Conservation (phyloP, 2,329 filamentous ascomycete genomes). For the Hypoxylon sp. region DNA sequence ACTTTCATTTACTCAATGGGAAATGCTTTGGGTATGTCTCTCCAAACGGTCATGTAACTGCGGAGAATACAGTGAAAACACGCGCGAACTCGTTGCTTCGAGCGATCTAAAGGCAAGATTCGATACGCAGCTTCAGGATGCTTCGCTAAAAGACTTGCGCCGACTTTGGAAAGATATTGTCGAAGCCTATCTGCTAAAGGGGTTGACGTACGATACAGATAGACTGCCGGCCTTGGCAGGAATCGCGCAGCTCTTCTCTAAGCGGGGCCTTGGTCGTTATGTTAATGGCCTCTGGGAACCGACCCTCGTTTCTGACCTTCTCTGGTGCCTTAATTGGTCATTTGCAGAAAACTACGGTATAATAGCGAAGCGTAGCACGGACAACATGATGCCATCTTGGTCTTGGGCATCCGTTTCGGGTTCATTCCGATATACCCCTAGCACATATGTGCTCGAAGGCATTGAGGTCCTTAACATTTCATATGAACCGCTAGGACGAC, state of each 20-base stretch:
- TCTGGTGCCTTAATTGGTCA: slow-evolving; percentile 29
- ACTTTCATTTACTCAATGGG: slow-evolving; percentile 43
- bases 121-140: slow-evolving; percentile 22
- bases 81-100: slow-evolving; percentile 31
- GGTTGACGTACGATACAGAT: slow-evolving; percentile 38
- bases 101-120: slow-evolving; percentile 42
- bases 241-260: slow-evolving; percentile 37
- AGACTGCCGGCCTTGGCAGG: slow-evolving; percentile 42
- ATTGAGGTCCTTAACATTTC: slow-evolving; percentile 29
- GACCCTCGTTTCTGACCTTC: slow-evolving; percentile 36
- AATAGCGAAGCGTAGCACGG: slow-evolving; percentile 25
- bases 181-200: slow-evolving; percentile 33
- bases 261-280: slow-evolving; percentile 35
- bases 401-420: slow-evolving; percentile 44
- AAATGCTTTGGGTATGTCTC: slow-evolving; percentile 43
- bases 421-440: slow-evolving; percentile 27
- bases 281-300: slow-evolving; percentile 43
- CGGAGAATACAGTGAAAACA: slow-evolving; percentile 35
- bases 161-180: slow-evolving; percentile 39
- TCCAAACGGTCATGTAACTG: slow-evolving; percentile 37
- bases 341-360: slow-evolving; percentile 22
- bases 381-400: slow-evolving; percentile 40
- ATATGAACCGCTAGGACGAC: slow-evolving; percentile 1
- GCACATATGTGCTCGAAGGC: slow-evolving; percentile 12
- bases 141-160: slow-evolving; percentile 22